Conservation (phyloP, 2,329 filamentous ascomycete species). For the Falciphora oryzae region DNA sequence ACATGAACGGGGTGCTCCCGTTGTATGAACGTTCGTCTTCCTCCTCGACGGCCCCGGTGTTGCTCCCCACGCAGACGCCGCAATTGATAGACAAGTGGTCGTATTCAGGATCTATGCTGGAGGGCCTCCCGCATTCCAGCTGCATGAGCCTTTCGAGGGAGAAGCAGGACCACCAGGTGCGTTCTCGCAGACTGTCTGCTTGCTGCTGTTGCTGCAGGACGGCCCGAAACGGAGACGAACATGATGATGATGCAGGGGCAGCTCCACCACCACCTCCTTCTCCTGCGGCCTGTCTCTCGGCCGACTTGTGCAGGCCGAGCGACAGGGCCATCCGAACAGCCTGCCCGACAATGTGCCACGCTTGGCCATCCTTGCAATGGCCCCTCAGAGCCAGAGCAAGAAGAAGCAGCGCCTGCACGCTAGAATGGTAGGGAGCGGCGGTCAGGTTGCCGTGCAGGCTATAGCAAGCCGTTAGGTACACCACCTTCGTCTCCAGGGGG, state of each 20-base stretch:
- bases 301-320: conserved; percentile 18
- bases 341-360: conserved; percentile 21
- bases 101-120: conserved; percentile 16
- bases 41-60: neutral
- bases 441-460: conserved; percentile 18
- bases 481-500: neutral
- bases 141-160: conserved; percentile 20
- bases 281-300: neutral
- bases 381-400: conserved; percentile 16
- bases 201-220: too few relatives aligned
- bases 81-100: too few relatives aligned
- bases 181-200: conserved; percentile 9
- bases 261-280: neutral
- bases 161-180: conserved; percentile 19
- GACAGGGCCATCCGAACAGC: conserved; percentile 21
- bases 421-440: conserved; percentile 16
- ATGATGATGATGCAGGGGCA: too few relatives aligned
- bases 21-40: neutral
- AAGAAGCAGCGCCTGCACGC: conserved; percentile 19
- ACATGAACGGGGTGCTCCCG: neutral
- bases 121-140: conserved; percentile 20
- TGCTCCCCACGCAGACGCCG: too few relatives aligned
- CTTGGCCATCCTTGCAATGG: conserved; percentile 19
- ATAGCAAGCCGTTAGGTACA: conserved; percentile 16
- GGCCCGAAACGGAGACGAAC: too few relatives aligned